Base-by-base conservation (phyloP, 2,329 filamentous ascomycete species). In the Xylaria multiplex region DNA sequence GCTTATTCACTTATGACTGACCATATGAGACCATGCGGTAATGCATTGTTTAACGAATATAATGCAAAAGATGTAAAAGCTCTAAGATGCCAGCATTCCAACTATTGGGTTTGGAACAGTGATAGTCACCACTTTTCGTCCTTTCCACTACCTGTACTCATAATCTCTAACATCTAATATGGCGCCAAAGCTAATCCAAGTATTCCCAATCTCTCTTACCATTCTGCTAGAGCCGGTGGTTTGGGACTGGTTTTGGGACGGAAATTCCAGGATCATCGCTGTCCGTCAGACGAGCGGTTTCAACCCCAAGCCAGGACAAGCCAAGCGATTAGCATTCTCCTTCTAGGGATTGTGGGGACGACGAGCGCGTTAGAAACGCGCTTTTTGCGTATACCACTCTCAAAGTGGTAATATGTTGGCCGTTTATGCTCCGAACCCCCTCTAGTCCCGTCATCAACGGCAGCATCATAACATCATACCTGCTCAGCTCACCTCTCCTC, bases 251-350 rank as follows among this genome's bases (percentile, higher is more conserved):
- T 35, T 54, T 48, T 53, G 57, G 59, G 42, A 52, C 49, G 35
- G 46, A 40, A 32, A 58, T 30, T 40, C 68, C 49, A 27, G 67
- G 67, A 69, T 70, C 53, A 70, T 63, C 68, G 66, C 62, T 68
- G 66, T 56, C 63, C 59, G 56, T 68, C 60, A 66, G 62, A 40
- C 59, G 56, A 58, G 60, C 45, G 58, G 65, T 70, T 69, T 66
- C 67, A 61, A 48, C 46, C 59, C 60, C 60, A 13, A 37, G 35
- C 35, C 35, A 40, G 37, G 13, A 40, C 37, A 50, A 56, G 32
- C 61, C 57, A 65, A 63, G 22, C 62, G 54, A 64, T 52, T 48
- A 64, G 43, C 54, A 48, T 62, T 42, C 42, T 32, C 49, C 27
- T 58, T 48, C 40, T 64, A 54, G 56, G 57, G 49, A 32, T 52